Percentiles rank a stretch among this genome's conserved stretches.
phyloP scores from a whole-genome alignment of 176 grass and related monocot genomes.

The Pontederia paniculata region DNA sequence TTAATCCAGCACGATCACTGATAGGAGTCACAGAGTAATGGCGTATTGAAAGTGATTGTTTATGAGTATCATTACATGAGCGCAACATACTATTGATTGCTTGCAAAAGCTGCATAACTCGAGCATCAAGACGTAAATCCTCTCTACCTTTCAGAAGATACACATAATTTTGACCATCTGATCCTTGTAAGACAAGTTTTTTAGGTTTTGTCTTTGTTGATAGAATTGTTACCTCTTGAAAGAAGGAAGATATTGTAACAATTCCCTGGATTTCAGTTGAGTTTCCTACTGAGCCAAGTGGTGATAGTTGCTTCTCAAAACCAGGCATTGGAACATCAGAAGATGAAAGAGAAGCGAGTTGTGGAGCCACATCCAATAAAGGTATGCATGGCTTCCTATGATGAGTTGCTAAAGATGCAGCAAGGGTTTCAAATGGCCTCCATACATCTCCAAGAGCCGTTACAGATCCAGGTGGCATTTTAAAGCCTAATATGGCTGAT shows the following conservation, averaged over 20 bases:
- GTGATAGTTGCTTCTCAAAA: constrained; percentile 77
- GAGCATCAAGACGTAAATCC: constrained; percentile 94
- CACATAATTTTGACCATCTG: constrained; percentile 84
- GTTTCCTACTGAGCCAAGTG: constrained; percentile 37
- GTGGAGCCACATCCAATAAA: constrained; percentile 82
- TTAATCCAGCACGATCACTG: constrained; percentile 79
- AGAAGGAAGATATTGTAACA: constrained; percentile 73
- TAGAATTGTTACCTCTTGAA: constrained; percentile 70
- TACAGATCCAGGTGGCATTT: constrained; percentile 62
- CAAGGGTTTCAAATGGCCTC: constrained; percentile 71
- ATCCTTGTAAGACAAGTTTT: constrained; percentile 76
- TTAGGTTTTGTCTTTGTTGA: constrained; percentile 98
- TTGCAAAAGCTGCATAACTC: constrained; percentile 91
- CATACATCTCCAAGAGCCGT: constrained; percentile 64
- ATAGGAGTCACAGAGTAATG: constrained; percentile 97
- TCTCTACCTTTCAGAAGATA: constrained; percentile 98
- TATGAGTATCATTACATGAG: constrained; percentile 48
- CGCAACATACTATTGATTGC: constrained; percentile 70
- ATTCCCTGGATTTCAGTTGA: constrained; percentile 31
- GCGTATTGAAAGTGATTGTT: constrained; percentile 49
- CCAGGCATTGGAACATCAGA: constrained; percentile 99
- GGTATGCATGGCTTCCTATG: constrained; percentile 68
- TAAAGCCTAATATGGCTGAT: constrained; percentile 64
- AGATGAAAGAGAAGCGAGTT: constrained; percentile 53
- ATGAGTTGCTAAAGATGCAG: constrained; percentile 73